Conservation (phyloP, 2,329 filamentous ascomycete genomes). For the Rhinocladiella similis region DNA sequence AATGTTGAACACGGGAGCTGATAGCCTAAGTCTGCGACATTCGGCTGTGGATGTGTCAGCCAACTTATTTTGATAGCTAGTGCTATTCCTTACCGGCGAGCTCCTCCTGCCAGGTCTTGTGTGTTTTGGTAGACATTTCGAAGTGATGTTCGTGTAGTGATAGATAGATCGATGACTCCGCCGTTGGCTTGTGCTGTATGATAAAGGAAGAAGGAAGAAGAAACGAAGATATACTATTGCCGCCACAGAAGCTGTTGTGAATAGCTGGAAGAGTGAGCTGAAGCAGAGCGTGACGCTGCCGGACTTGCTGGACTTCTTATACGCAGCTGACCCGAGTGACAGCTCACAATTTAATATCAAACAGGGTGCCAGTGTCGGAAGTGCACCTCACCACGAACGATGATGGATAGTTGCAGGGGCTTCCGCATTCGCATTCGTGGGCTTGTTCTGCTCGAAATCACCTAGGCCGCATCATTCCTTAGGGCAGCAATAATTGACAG, state of each 20-base stretch:
- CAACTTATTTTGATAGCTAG: background rate
- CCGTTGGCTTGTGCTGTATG: background rate
- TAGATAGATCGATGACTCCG: background rate
- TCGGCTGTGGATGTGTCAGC: slow-evolving; percentile 24
- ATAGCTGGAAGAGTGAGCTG: slow-evolving; percentile 6
- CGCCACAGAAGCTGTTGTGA: background rate
- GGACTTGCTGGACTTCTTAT: slow-evolving; percentile 14
- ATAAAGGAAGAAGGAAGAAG: background rate
- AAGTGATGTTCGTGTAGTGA: background rate
- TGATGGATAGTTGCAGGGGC: slow-evolving; percentile 22
- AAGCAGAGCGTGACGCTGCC: slow-evolving; percentile 1
- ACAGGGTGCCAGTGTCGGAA: slow-evolving; percentile 11
- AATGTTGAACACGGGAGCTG: slow-evolving; percentile 64
- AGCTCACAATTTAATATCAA: slow-evolving; percentile 4
- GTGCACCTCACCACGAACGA: slow-evolving; percentile 11
- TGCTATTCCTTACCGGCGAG: slow-evolving; percentile 50
- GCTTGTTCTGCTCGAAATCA: slow-evolving; percentile 16
- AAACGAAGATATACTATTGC: background rate
- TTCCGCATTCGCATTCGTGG: slow-evolving; percentile 20
- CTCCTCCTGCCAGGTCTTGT: slow-evolving; percentile 53
- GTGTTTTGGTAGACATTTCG: slow-evolving; percentile 27
- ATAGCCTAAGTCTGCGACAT: slow-evolving; percentile 24
- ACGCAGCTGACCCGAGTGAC: slow-evolving; percentile 9
- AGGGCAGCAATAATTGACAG: slow-evolving; percentile 21
- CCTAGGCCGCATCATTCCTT: slow-evolving; percentile 20